These are phyloP conservation scores for Hypoxylon fuscum DNA, from an alignment of 495 filamentous ascomycete species.

Conservation along the genomic window DNA sequence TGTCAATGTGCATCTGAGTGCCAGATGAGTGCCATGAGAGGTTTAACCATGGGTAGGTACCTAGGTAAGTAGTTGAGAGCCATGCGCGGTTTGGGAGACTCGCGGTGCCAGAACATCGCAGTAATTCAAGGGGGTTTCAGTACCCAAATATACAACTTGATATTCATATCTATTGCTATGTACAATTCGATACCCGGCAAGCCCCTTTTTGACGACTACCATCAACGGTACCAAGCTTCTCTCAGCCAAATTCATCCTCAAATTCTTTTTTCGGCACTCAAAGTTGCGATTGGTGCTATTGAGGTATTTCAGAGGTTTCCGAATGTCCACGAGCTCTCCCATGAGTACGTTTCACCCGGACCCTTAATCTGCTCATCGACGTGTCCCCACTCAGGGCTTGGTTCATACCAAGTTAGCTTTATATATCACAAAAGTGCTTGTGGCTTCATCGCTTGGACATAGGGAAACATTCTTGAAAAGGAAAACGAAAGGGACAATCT, in stretches of 20 bases:
- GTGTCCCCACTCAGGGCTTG: conserved; percentile 75
- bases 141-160: conserved; percentile 6
- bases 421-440: background rate
- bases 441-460: background rate
- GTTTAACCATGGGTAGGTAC: no score
- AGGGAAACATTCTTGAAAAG: background rate
- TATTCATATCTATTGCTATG: conserved; percentile 19
- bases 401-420: conserved; percentile 31
- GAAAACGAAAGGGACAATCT: conserved; percentile 30
- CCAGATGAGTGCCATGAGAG: background rate
- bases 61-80: no score
- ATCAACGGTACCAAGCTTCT: conserved; percentile 4
- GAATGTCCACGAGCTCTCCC: conserved; percentile 61
- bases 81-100: no score
- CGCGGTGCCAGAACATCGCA: no score
- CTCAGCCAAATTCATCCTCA: background rate
- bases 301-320: conserved; percentile 43
- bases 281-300: background rate
- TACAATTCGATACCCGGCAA: conserved; percentile 12
- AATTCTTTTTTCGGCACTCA: background rate
- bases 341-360: conserved; percentile 58
- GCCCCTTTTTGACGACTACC: background rate
- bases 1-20: conserved; percentile 32
- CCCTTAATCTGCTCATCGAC: conserved; percentile 65
- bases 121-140: no score